phyloP scores from a whole-genome alignment of 305 asterid species.

The Fraxinus albicans region DNA sequence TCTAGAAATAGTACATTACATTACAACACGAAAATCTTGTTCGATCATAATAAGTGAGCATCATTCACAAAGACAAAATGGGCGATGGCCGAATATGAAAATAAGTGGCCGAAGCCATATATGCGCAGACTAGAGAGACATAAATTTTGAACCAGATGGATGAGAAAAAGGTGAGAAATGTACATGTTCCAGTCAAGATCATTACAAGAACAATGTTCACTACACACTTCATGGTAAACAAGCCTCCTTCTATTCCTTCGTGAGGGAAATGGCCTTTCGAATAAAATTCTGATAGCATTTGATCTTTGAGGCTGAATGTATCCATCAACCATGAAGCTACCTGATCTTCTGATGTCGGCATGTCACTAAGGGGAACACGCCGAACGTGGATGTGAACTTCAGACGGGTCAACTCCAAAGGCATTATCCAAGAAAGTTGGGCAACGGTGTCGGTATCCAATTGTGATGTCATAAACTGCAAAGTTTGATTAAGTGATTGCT shows the following conservation, averaged over 20 bases:
- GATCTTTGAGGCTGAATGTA: conserved; percentile 67
- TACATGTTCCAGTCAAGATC: conserved; percentile 53
- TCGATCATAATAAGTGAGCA: background rate
- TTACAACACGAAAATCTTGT: background rate
- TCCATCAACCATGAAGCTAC: conserved; percentile 67
- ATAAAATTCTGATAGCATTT: conserved; percentile 58
- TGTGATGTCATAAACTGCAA: conserved; percentile 86
- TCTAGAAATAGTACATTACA: conserved; percentile 1
- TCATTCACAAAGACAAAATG: conserved; percentile 22
- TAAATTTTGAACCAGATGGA: conserved; percentile 76
- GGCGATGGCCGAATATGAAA: conserved; percentile 55
- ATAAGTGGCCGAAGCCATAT: conserved; percentile 51
- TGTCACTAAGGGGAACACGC: conserved; percentile 47
- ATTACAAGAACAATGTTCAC: conserved; percentile 52
- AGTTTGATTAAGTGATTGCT: background rate
- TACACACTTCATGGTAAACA: conserved; percentile 51
- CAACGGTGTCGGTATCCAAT: conserved; percentile 69
- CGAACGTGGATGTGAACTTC: conserved; percentile 83
- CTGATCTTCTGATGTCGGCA: conserved; percentile 58
- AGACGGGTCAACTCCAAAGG: conserved; percentile 78
- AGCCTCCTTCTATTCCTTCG: conserved; percentile 62
- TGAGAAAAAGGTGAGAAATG: conserved; percentile 58
- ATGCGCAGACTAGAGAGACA: conserved; percentile 59
- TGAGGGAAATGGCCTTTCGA: conserved; percentile 60
- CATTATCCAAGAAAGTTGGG: conserved; percentile 87